Percentiles rank a stretch among this genome's conserved stretches.
phyloP scores from a whole-genome alignment of 306 rosid genomes.

The Trifolium repens region DNA sequence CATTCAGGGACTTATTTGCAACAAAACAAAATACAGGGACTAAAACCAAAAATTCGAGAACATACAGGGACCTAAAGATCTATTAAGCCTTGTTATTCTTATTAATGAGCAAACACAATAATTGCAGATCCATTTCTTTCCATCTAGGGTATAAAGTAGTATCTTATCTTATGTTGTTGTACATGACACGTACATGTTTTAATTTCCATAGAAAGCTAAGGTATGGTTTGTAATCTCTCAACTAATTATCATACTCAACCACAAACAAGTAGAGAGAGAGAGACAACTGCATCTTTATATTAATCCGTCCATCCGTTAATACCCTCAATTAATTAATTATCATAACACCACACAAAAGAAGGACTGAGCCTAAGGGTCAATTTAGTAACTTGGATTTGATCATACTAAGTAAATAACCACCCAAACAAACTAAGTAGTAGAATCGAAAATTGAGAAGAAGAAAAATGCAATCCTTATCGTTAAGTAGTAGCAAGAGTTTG shows the following conservation, averaged over 20 bases:
- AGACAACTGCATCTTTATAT: too few relatives aligned
- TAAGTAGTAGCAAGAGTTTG: conserved; percentile 53
- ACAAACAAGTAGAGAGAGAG: too few relatives aligned
- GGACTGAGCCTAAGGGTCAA: background rate
- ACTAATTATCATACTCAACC: background rate
- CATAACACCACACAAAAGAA: background rate
- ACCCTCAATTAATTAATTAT: background rate
- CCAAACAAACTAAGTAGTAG: background rate
- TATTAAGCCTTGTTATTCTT: too few relatives aligned
- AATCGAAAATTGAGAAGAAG: background rate
- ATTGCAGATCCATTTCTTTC: too few relatives aligned
- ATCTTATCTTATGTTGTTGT: background rate
- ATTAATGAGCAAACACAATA: too few relatives aligned
- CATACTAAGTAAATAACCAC: background rate
- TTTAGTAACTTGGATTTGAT: conserved; percentile 9
- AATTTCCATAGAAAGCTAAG: conserved; percentile 33
- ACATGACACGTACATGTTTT: conserved; percentile 44
- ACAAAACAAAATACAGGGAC: too few relatives aligned
- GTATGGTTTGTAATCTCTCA: too few relatives aligned
- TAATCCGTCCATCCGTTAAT: too few relatives aligned
- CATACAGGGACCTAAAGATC: too few relatives aligned
- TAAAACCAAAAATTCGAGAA: too few relatives aligned
- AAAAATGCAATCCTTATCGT: conserved; percentile 73
- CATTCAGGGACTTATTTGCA: too few relatives aligned
- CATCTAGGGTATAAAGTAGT: background rate